Evolutionary conservation across 495 filamentous ascomycete genomes (phyloP), one percentile per base, ranked within the genome.

Genomic region (Cenococcum geophilum): DNA sequence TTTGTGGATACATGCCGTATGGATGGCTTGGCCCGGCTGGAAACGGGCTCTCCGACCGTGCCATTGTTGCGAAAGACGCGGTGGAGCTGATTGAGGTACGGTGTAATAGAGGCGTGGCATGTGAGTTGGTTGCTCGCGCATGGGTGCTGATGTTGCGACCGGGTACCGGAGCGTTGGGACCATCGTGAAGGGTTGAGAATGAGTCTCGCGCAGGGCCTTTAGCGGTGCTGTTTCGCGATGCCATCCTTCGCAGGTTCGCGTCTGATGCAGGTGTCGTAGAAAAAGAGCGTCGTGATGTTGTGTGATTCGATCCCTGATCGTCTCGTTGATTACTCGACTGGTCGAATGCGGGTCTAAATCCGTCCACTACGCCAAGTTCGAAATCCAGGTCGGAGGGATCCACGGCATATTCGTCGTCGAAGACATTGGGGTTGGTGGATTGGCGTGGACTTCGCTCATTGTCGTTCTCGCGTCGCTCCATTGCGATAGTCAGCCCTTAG

Each of bases 1-100:
- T 66, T 64, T 75, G 74, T 25, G 73, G 64, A 55, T 75, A 76
- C 70, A 75, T 74, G 60, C 56, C 69, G 55, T 76, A 76, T 1
- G 74, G 74, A 70, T 75, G 73, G 53, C 74, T 76, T 14, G 74
- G 74, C 16, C 67, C 72, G 20, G 59, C 63, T 32, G 63, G 61
- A 10, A 67, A 63, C 21, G 68, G 67, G 58, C 69, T 73, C 14
- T 71, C 61, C 9, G 73, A 64, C 12, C 66, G 53, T 9, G 69
- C 67, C 59, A 68, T 73, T 14, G 72, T 68, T 20, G 60, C 62
- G 47, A 71, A 74, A 11, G 73, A 75, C 1, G 66, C 68, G 0
- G 71, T 70, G 4, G 72, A 74, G 23, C 63, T 63, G 59, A 69
- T 40, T 47, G 64, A 64, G 55, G 55, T 32, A 35, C 62, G 47